phyloP scores from a whole-genome alignment of 2,329 filamentous ascomycete species.

The Domatiomyces catenatus region DNA sequence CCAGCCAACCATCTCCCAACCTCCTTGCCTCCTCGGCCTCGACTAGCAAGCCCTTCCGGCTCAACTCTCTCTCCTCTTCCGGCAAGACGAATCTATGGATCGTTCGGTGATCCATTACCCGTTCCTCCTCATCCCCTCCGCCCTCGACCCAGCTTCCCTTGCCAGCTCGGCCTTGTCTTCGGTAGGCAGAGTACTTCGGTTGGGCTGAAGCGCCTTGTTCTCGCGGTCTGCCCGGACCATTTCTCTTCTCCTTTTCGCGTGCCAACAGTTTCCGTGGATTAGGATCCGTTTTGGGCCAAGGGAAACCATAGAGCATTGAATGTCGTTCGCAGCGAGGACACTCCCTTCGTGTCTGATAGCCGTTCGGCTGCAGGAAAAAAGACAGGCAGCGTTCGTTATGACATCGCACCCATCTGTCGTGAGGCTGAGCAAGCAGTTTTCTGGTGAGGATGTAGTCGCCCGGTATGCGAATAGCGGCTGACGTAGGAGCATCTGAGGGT shows the following conservation, averaged over 20 bases:
- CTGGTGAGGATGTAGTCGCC: slow-evolving; percentile 75
- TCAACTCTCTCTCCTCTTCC: slow-evolving; percentile 44
- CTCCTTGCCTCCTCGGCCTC: slow-evolving; percentile 13
- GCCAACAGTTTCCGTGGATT: slow-evolving; percentile 26
- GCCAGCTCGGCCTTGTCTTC: slow-evolving; percentile 13
- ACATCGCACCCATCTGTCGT: slow-evolving; percentile 77
- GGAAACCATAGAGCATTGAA: slow-evolving; percentile 84
- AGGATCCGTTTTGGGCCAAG: slow-evolving; percentile 89
- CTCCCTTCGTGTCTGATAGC: slow-evolving; percentile 68
- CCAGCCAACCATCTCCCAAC: slow-evolving; percentile 10
- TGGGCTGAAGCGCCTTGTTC: slow-evolving; percentile 4
- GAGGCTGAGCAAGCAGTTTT: slow-evolving; percentile 57
- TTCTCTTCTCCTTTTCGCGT: slow-evolving; percentile 4
- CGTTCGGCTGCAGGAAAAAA: slow-evolving; percentile 75
- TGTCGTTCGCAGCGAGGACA: slow-evolving; percentile 91
- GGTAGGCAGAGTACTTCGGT: slow-evolving; percentile 14
- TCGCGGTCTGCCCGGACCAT: slow-evolving; percentile 6
- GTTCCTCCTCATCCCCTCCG: slow-evolving; percentile 49
- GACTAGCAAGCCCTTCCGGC: slow-evolving; percentile 12
- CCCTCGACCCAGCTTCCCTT: slow-evolving; percentile 17
- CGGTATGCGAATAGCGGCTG: slow-evolving; percentile 38
- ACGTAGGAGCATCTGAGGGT: slow-evolving; percentile 12
- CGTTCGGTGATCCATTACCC: slow-evolving; percentile 68
- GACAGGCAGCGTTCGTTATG: slow-evolving; percentile 52
- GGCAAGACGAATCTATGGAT: slow-evolving; percentile 70